Conservation (phyloP, 1,139 yeast genomes). For the Candida sp. region DNA sequence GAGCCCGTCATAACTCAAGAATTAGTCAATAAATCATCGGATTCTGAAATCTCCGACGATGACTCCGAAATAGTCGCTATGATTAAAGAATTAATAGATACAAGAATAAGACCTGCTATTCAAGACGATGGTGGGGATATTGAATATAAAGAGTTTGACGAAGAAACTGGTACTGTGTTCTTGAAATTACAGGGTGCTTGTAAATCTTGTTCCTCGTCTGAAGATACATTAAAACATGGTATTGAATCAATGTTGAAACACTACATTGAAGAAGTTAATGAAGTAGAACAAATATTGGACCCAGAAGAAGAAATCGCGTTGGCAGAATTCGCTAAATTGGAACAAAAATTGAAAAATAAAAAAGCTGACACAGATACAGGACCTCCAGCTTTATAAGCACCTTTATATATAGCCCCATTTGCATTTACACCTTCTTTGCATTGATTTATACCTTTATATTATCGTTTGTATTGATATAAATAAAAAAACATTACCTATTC, state of each 20-base stretch:
- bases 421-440: conserved; percentile 4
- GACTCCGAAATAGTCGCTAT: conserved; percentile 54
- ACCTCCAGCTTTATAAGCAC: conserved; percentile 28
- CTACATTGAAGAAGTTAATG: conserved; percentile 77
- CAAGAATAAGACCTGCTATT: conserved; percentile 62
- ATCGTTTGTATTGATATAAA: conserved; percentile 1
- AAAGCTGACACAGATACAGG: conserved; percentile 16
- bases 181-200: conserved; percentile 82
- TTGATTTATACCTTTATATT: conserved; percentile 4
- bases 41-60: conserved; percentile 24
- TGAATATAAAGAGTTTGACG: conserved; percentile 68
- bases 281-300: conserved; percentile 63
- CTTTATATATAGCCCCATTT: no score
- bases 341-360: conserved; percentile 29
- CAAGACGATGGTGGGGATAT: conserved; percentile 86
- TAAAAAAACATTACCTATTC: conserved; percentile 2
- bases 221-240: conserved; percentile 76
- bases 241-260: conserved; percentile 84
- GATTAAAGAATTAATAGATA: conserved; percentile 58
- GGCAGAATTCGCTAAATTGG: conserved; percentile 70
- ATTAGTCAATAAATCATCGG: conserved; percentile 31
- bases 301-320: conserved; percentile 52
- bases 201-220: conserved; percentile 72
- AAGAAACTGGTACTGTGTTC: conserved; percentile 65
- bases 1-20: conserved; percentile 55